A percentile compares a stretch with the other conserved stretches of the same genome.
phyloP scores from a whole-genome alignment of 2,329 filamentous ascomycete genomes.

The Kalaharituber pfeilii region DNA sequence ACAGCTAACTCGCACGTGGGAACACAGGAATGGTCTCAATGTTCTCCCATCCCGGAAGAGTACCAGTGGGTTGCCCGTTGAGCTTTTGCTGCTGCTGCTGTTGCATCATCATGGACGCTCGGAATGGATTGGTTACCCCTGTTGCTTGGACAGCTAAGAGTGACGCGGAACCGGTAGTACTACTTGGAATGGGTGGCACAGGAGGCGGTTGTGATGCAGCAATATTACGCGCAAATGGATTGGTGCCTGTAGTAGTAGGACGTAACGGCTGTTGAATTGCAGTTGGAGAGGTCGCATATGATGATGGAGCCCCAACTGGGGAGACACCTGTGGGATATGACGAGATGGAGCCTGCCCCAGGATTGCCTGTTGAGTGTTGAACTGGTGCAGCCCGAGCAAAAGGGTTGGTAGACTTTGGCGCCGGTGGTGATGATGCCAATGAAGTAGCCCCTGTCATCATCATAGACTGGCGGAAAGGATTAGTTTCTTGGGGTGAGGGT shows the following conservation, averaged over 20 bases:
- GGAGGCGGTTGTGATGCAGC: slow-evolving; percentile 14
- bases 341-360: slow-evolving; percentile 12
- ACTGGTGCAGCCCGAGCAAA: slow-evolving; percentile 50
- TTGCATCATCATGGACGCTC: slow-evolving; percentile 78
- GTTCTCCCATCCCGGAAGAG: slow-evolving; percentile 56
- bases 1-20: too few relatives aligned
- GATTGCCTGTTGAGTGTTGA: slow-evolving; percentile 25
- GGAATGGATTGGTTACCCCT: slow-evolving; percentile 55
- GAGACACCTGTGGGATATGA: slow-evolving; percentile 24
- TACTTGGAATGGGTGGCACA: slow-evolving; percentile 12
- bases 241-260: slow-evolving; percentile 49
- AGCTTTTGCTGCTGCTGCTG: slow-evolving; percentile 53
- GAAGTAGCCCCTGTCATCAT: slow-evolving; percentile 34
- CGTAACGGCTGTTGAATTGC: slow-evolving; percentile 30
- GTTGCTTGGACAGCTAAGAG: slow-evolving; percentile 11
- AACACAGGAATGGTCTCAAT: slow-evolving; percentile 70
- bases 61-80: slow-evolving; percentile 15
- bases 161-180: slow-evolving; percentile 1
- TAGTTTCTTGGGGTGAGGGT: slow-evolving; percentile 40
- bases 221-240: slow-evolving; percentile 46
- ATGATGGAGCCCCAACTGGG: slow-evolving; percentile 20
- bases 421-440: slow-evolving; percentile 31
- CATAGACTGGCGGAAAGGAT: slow-evolving; percentile 90
- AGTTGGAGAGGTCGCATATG: slow-evolving; percentile 20
- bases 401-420: slow-evolving; percentile 63